Evolutionary conservation across 345 rosid species (phyloP), one percentile per base, ranked within the genome.

Genomic region (Cardamine occulta): DNA sequence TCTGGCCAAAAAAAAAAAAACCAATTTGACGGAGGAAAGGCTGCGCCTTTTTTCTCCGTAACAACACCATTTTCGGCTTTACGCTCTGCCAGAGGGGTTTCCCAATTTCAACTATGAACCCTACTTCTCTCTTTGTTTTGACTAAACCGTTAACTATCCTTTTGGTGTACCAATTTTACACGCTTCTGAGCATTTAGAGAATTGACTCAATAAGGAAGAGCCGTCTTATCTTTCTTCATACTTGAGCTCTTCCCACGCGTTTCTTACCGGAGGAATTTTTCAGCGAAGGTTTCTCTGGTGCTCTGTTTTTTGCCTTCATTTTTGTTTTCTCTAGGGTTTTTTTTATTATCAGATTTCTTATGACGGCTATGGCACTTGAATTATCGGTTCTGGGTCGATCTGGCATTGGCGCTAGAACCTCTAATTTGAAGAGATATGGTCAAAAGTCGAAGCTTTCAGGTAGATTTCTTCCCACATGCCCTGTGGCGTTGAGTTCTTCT

Each of bases 351-450:
- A 5, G 45, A 29, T 68, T 62, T 74, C 37, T 53, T 47, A 58
- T 58, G 66, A 81, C 80, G 85, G 86, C 78, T 57, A 63, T 84
- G 80, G 78, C 86, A 21, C 79, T 85, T 65, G 85, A 90, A 19
- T 74, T 84, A 24, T 85, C 85, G 21, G 66, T 85, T 83, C 62
- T 79, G 63, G 80, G 84, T 48, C 87, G 85, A 39, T 81, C 87
- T 42, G 52, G 56, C 15, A 79, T 82, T 60, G 74, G 76, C 78
- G 5, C 76, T 2, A 79, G 72, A 49, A 12, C 74, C 28, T 81
- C 80, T 14, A 59, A 64, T 68, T 70, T 79, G 23, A 58, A 80
- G 64, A 79, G 45, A 61, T 78, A 64, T 35, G 75, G 74, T 63
- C 79, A 81, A 60, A 66, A 75, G 47, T 76, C 84, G 17, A 80